phyloP scores from a whole-genome alignment of 2,329 filamentous ascomycete species.

The Fusarium pilosicola region DNA sequence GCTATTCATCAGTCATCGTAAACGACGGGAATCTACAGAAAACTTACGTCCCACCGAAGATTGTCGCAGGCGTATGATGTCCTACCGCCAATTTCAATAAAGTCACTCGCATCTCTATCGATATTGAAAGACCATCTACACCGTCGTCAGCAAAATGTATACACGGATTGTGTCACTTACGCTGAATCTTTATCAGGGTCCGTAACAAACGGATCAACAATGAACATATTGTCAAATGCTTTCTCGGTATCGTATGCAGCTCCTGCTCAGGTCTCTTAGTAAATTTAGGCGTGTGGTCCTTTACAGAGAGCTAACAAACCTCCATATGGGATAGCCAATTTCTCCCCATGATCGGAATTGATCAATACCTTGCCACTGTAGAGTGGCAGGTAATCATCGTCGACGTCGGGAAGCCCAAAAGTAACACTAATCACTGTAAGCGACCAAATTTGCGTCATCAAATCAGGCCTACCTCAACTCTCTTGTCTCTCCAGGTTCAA shows the following conservation, averaged over 20 bases:
- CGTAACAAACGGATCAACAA: constrained; percentile 42
- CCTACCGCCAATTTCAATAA: constrained; percentile 43
- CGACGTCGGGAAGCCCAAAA: constrained; percentile 45
- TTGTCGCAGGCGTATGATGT: constrained; percentile 49
- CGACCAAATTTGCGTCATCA: background rate
- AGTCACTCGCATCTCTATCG: constrained; percentile 43
- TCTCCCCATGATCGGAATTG: constrained; percentile 52
- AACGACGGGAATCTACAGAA: background rate
- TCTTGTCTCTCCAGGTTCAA: constrained; percentile 46
- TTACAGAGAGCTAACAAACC: constrained; percentile 34
- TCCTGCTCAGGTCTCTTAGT: constrained; percentile 33
- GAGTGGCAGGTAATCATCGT: constrained; percentile 52
- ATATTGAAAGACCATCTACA: constrained; percentile 49
- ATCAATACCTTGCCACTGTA: constrained; percentile 58
- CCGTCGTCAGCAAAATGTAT: background rate
- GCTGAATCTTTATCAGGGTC: constrained; percentile 40
- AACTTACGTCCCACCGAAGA: constrained; percentile 51
- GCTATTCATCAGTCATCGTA: background rate
- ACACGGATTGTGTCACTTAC: constrained; percentile 12
- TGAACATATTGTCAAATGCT: constrained; percentile 52
- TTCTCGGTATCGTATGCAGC: constrained; percentile 53
- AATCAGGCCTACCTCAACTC: constrained; percentile 40
- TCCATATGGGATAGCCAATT: constrained; percentile 55
- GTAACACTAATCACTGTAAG: constrained; percentile 37
- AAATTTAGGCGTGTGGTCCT: background rate